Evolutionary conservation across 2,329 filamentous ascomycete species (phyloP), one percentile per base, ranked within the genome.

Genomic region (Paecilomyces dactylethromorphus): DNA sequence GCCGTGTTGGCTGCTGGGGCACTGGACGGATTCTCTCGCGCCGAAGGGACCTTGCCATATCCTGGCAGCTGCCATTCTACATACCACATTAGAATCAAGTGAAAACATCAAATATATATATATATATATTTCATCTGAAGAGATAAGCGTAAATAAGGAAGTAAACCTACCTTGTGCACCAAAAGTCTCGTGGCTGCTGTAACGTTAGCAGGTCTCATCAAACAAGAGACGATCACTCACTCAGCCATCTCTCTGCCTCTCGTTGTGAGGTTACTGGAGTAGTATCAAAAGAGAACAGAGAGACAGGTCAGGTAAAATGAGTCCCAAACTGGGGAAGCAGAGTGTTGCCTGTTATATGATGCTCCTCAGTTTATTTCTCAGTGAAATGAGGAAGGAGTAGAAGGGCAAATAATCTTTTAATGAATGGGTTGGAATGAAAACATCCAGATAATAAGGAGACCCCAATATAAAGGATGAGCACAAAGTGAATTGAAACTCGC

Each of bases 21-120:
- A 18, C 18, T 45, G 39, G 39, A n/a, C 8, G 21, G 6, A 18
- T 45, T 45, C 15, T n/a, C n/a, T 21, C 39, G 39, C 22, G 53
- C 59, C 5, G 29, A 5, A 4, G 24, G 18, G n/a, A 45, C 22
- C 21, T 60, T 54, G n/a, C 64, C 65, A 55, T 69, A 67, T 1
- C 65, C 65, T 22, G 61, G 60, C 3, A 69, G 55, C 39, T 60
- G 49, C 67, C 67, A 69, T 60, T 68, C 67, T 69, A 39, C 33
- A n/a, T 15, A 32, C 10, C 32, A 7, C 11, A 12, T 58, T 33
- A 58, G 52, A 15, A n/a, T n/a, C n/a, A 15, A 18, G 21, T 45
- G 2, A 29, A 18, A 18, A 6, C 18, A 18, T 18, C 7, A 45
- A 45, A 7, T n/a, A n/a, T n/a, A n/a, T n/a, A n/a, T n/a, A n/a